Base-by-base conservation (phyloP, 1,284 basidiomycete genomes). In the Boletellus dicymbophilus region DNA sequence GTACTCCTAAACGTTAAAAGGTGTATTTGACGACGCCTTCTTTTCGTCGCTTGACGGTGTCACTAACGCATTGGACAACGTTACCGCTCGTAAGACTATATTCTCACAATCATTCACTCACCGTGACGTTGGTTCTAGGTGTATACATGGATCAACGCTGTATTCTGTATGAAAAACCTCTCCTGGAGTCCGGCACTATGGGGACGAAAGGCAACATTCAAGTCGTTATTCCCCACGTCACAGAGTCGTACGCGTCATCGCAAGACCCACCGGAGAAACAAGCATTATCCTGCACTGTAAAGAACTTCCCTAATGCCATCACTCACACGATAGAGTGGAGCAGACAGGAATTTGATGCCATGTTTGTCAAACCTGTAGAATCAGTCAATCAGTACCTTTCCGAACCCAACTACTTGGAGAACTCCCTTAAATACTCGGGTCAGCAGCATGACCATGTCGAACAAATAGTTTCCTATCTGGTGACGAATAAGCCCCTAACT, bases 251-350 rank as follows among this genome's bases (percentile, higher is more conserved):
- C 71, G 90, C 93, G 21, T 98, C 95, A 6, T 98, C 96, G 20
- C 97, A 99, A 73, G 97, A 99, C 70, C 97, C 97, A 38, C 97
- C 97, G 18, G 98, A 99, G 75, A 99, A 98, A 75, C 92, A 96
- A 66, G 90, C 95, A 15, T 93, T 98, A 11, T 93, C 93, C 36
- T 99, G 98, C 73, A 99, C 97, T 10, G 91, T 99, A 66, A 99
- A 98, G 77, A 98, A 95, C 74, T 99, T 99, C 84, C 97, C 97
- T 26, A 98, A 99, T 69, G 88, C 90, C 30, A 99, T 99, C 60
- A 89, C 95, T 61, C 97, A 99, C 74, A 98, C 96, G n/a, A 99
- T 99, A 58, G 92, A 96, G 90, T 99, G 97, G 97, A 88, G 93
- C 58, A 88, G 95, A 57, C 87, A 90, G 65, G 89, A 93, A 57